Percentiles rank a stretch among this genome's conserved stretches.
These are phyloP conservation scores for Apiospora rasikravindrae DNA, from an alignment of 2,329 filamentous ascomycete species.

Conservation along the genomic window DNA sequence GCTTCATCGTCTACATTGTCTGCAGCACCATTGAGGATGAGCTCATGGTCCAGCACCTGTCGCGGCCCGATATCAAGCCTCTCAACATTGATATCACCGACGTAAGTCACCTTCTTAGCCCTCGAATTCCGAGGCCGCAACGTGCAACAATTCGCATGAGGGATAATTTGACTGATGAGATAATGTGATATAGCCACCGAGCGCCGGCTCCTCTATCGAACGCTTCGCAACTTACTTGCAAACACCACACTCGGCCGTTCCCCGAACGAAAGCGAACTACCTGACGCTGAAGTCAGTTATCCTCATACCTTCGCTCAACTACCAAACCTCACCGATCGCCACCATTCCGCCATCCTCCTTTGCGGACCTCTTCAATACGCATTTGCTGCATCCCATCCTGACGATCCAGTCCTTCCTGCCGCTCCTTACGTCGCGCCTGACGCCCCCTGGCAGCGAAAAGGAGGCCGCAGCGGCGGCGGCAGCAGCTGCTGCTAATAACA, in stretches of 20 bases:
- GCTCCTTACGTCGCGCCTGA: constrained; percentile 69
- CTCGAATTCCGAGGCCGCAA: background rate
- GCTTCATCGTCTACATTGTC: constrained; percentile 92
- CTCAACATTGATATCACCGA: constrained; percentile 84
- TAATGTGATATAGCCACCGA: constrained; percentile 60
- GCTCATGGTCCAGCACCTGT: constrained; percentile 73
- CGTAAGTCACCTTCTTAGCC: constrained; percentile 50
- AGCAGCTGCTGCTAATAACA: background rate
- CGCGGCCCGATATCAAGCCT: constrained; percentile 81
- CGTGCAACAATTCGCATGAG: background rate
- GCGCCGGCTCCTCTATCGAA: constrained; percentile 70
- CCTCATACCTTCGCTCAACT: constrained; percentile 80
- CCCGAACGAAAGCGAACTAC: constrained; percentile 76
- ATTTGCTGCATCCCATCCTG: constrained; percentile 86
- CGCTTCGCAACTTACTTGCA: constrained; percentile 75
- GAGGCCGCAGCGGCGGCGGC: background rate
- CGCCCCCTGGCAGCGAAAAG: constrained; percentile 34
- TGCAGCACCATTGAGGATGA: constrained; percentile 88
- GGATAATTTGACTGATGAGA: constrained; percentile 25
- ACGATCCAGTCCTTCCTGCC: constrained; percentile 90
- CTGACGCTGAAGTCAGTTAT: constrained; percentile 81
- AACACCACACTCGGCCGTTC: constrained; percentile 75
- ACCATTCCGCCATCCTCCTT: constrained; percentile 84
- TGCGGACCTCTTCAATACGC: constrained; percentile 89
- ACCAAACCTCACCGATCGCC: constrained; percentile 82